Evolutionary conservation across 2,329 filamentous ascomycete species (phyloP).

Genomic region (Mycocentrospora acerina): DNA sequence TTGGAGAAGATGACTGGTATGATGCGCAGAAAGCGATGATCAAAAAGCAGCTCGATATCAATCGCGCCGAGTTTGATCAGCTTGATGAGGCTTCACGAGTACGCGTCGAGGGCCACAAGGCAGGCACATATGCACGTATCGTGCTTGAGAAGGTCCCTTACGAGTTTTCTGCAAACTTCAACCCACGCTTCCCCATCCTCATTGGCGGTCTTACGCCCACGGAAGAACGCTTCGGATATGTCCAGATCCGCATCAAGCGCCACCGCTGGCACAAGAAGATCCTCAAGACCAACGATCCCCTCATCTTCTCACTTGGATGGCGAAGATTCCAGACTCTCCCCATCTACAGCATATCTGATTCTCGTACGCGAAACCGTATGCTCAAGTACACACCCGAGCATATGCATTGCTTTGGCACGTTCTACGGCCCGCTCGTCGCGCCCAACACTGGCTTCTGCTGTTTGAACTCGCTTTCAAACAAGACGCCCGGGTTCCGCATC

Average conservation of each 20-base stretch:
- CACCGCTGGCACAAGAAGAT: slow-evolving; percentile 99
- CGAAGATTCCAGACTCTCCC: slow-evolving; percentile 89
- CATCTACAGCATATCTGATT: slow-evolving; percentile 94
- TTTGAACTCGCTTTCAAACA: slow-evolving; percentile 83
- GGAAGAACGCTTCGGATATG: slow-evolving; percentile 92
- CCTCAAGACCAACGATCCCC: slow-evolving; percentile 93
- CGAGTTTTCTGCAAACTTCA: slow-evolving; percentile 84
- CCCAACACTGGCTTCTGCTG: slow-evolving; percentile 96
- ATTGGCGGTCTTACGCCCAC: slow-evolving; percentile 90
- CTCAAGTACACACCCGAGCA: slow-evolving; percentile 99
- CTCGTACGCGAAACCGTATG: slow-evolving; percentile 91
- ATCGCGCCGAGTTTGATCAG: slow-evolving; percentile 86
- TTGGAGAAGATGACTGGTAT: slow-evolving; percentile 98
- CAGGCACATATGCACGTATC: slow-evolving; percentile 90
- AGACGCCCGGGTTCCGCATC: slow-evolving; percentile 87
- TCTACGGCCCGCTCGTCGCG: slow-evolving; percentile 91
- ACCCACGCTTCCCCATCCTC: slow-evolving; percentile 78
- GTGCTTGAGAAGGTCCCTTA: slow-evolving; percentile 86
- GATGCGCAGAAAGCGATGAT: slow-evolving; percentile 92
- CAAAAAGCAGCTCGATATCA: slow-evolving; percentile 95
- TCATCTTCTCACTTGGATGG: slow-evolving; percentile 97
- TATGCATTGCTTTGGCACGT: slow-evolving; percentile 97
- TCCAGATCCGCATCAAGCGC: slow-evolving; percentile 94
- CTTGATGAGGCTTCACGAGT: slow-evolving; percentile 82
- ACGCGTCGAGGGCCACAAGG: slow-evolving; percentile 84